A percentile compares a stretch with the other conserved stretches of the same genome.
These are phyloP conservation scores for Pholiota conissans DNA, from an alignment of 768 basidiomycete species.

Conservation along the genomic window DNA sequence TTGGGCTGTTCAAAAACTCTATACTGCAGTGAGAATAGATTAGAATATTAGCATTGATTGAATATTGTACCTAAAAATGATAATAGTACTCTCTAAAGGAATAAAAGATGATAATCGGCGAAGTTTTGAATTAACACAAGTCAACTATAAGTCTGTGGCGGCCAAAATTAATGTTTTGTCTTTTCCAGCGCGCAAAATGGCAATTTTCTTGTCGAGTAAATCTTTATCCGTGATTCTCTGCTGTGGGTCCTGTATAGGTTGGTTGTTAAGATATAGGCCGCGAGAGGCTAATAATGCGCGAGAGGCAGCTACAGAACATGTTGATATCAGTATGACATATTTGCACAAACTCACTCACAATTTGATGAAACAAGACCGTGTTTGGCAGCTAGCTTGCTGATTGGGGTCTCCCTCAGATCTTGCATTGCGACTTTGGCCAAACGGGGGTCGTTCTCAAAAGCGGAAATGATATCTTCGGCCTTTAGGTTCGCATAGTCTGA, in stretches of 20 bases:
- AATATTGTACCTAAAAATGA: slow-evolving; percentile 1
- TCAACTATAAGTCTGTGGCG: slow-evolving; percentile 6
- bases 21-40: slow-evolving; percentile 81
- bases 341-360: slow-evolving; percentile 42
- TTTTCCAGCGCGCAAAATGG: slow-evolving; percentile 73
- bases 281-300: slow-evolving; percentile 58
- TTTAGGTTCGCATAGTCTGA: slow-evolving; percentile 45
- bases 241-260: slow-evolving; percentile 49
- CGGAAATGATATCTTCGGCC: slow-evolving; percentile 55
- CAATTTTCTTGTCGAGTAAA: slow-evolving; percentile 62
- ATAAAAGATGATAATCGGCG: not conserved
- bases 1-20: slow-evolving; percentile 86
- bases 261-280: slow-evolving; percentile 75
- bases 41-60: slow-evolving; percentile 20
- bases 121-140: not conserved
- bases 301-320: slow-evolving; percentile 54
- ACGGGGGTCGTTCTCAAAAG: slow-evolving; percentile 66
- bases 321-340: not conserved
- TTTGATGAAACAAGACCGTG: slow-evolving; percentile 62
- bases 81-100: not conserved
- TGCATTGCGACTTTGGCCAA: slow-evolving; percentile 50
- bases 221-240: slow-evolving; percentile 40
- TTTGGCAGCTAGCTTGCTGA: slow-evolving; percentile 62
- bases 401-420: slow-evolving; percentile 52
- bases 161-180: slow-evolving; percentile 57